These are phyloP conservation scores for Byssoonygena ceratinophila DNA, from an alignment of 2,329 filamentous ascomycete genomes.

Conservation along the genomic window DNA sequence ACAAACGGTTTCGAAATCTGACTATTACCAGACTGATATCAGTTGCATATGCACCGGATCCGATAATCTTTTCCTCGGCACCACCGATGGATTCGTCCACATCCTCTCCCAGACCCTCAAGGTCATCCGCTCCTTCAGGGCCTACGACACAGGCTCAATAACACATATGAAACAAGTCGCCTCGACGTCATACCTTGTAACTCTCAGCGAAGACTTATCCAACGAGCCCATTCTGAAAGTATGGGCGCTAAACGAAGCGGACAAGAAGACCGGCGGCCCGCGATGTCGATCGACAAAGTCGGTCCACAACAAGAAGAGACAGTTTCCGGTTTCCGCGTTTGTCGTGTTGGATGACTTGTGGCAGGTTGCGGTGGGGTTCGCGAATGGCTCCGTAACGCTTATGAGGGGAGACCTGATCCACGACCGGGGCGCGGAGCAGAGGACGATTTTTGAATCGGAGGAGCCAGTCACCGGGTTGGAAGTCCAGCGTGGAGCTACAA, in stretches of 20 bases:
- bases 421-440: slow-evolving; percentile 84
- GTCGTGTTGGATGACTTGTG: slow-evolving; percentile 76
- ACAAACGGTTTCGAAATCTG: slow-evolving; percentile 7
- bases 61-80: slow-evolving; percentile 80
- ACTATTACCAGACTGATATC: slow-evolving; percentile 49
- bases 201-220: slow-evolving; percentile 69
- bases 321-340: slow-evolving; percentile 92
- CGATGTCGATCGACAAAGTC: slow-evolving; percentile 76
- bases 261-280: slow-evolving; percentile 85
- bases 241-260: slow-evolving; percentile 89
- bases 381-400: slow-evolving; percentile 85
- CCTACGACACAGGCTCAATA: slow-evolving; percentile 64
- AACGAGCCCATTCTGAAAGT: slow-evolving; percentile 85
- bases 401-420: slow-evolving; percentile 91
- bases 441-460: slow-evolving; percentile 91
- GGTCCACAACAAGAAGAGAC: slow-evolving; percentile 81
- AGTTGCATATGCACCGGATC: slow-evolving; percentile 77
- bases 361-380: slow-evolving; percentile 90
- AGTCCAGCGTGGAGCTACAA: slow-evolving; percentile 53
- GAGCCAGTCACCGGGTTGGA: slow-evolving; percentile 91
- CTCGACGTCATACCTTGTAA: slow-evolving; percentile 75
- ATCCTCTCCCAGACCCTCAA: slow-evolving; percentile 84
- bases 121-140: slow-evolving; percentile 73
- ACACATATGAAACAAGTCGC: slow-evolving; percentile 89
- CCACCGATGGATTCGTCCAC: slow-evolving; percentile 72